A percentile compares a stretch with the other conserved stretches of the same genome.
phyloP scores from a whole-genome alignment of 768 basidiomycete genomes.

The Nevesoporus exiguus region DNA sequence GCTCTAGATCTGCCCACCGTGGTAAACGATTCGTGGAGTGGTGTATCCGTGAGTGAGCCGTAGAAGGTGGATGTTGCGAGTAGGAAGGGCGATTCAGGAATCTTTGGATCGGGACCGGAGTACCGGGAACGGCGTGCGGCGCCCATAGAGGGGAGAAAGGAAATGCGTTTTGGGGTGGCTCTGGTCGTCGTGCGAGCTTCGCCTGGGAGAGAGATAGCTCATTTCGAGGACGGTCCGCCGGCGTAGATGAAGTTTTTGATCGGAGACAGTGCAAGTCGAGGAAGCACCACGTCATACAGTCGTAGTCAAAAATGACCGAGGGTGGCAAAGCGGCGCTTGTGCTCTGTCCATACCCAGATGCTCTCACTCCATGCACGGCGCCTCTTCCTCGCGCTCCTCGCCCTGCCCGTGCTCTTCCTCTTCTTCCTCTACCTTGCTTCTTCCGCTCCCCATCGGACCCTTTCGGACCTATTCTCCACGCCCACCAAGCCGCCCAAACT shows the following conservation, averaged over 20 bases:
- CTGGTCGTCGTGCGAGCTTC: no score
- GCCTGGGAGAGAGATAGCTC: no score
- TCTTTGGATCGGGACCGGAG: no score
- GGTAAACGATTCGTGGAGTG: no score
- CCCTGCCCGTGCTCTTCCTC: constrained; percentile 34
- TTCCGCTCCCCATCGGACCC: constrained; percentile 19
- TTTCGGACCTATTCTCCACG: constrained; percentile 36
- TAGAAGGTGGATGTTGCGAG: no score
- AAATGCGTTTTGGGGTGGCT: background rate
- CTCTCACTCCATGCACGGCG: constrained; percentile 42
- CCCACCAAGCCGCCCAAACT: constrained; percentile 39
- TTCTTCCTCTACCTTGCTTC: constrained; percentile 39
- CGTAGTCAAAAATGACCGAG: no score
- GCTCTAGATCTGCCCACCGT: no score
- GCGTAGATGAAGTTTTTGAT: background rate
- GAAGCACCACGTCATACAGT: no score
- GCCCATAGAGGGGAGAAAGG: background rate
- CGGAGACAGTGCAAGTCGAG: no score
- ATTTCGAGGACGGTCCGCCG: background rate
- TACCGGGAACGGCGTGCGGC: background rate
- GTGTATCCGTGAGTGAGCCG: no score
- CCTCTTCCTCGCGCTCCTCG: constrained; percentile 36
- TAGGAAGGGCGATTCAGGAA: no score
- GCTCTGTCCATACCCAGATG: background rate
- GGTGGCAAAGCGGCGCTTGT: background rate